These are phyloP conservation scores for Arachis monticola DNA, from an alignment of 331 rosid genomes.

Conservation along the genomic window DNA sequence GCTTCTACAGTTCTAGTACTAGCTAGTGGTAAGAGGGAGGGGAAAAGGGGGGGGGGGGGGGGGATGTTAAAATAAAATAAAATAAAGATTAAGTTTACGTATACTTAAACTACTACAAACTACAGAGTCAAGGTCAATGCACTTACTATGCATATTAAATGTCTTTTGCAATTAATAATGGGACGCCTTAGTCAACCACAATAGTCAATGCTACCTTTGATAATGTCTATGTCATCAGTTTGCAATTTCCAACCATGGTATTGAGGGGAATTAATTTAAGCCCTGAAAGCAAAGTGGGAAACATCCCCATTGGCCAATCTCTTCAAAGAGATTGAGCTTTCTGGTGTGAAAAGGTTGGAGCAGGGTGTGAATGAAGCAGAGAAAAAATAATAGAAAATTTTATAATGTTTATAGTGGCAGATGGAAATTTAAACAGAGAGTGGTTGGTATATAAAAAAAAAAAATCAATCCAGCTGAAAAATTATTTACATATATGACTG, in stretches of 20 bases:
- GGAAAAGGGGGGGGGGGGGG: no score
- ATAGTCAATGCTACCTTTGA: background rate
- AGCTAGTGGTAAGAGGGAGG: no score
- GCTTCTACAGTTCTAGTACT: no score
- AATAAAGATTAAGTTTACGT: background rate
- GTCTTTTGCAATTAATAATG: background rate
- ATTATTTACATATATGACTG: background rate
- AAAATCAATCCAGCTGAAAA: background rate
- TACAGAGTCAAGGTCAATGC: background rate
- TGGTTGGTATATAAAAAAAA: no score
- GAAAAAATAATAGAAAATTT: background rate
- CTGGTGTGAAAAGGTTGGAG: background rate
- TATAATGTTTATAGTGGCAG: background rate
- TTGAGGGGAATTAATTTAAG: background rate
- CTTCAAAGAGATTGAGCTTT: background rate
- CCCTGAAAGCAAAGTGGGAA: background rate
- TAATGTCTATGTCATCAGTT: background rate
- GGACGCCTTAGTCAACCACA: background rate
- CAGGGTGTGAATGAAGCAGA: constrained; percentile 12
- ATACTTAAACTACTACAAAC: background rate
- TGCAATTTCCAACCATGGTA: background rate
- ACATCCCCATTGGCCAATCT: background rate
- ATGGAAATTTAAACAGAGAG: no score
- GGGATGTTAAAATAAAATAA: no score
- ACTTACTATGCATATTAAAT: background rate